These are phyloP conservation scores for Candida pseudoviswanathii DNA, from an alignment of 1,139 yeast genomes.

Conservation along the genomic window DNA sequence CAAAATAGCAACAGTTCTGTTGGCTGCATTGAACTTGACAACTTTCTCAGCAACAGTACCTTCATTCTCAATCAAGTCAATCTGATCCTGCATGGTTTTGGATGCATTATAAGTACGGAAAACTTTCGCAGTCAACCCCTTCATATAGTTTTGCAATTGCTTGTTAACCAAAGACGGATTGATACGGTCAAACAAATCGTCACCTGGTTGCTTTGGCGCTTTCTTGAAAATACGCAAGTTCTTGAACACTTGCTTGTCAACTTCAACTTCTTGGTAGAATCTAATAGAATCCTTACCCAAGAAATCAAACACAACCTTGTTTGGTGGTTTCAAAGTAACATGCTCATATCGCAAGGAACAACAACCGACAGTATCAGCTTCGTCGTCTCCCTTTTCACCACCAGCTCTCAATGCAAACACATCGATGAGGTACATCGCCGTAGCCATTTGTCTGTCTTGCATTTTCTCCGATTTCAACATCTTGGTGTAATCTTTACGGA, in stretches of 20 bases:
- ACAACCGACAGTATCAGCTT: slow-evolving; percentile 98
- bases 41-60: slow-evolving; percentile 90
- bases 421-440: slow-evolving; percentile 92
- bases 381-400: slow-evolving; percentile 96
- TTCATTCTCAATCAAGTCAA: slow-evolving; percentile 77
- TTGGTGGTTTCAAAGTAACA: slow-evolving; percentile 82
- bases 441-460: slow-evolving; percentile 90
- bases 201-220: slow-evolving; percentile 87
- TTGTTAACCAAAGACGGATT: slow-evolving; percentile 83
- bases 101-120: slow-evolving; percentile 98
- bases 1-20: slow-evolving; percentile 89
- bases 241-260: slow-evolving; percentile 85
- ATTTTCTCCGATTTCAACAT: slow-evolving; percentile 74
- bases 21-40: slow-evolving; percentile 89
- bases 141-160: slow-evolving; percentile 87
- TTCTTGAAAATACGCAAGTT: slow-evolving; percentile 85
- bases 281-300: slow-evolving; percentile 95
- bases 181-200: slow-evolving; percentile 86
- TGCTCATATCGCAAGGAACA: slow-evolving; percentile 92
- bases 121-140: slow-evolving; percentile 93
- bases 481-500: slow-evolving; percentile 73
- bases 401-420: slow-evolving; percentile 97
- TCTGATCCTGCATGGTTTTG: slow-evolving; percentile 93
- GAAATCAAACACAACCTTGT: slow-evolving; percentile 87
- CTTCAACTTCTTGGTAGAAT: slow-evolving; percentile 90